These are phyloP conservation scores for Odontarrhena argentea DNA, from an alignment of 345 rosid genomes.

Conservation along the genomic window DNA sequence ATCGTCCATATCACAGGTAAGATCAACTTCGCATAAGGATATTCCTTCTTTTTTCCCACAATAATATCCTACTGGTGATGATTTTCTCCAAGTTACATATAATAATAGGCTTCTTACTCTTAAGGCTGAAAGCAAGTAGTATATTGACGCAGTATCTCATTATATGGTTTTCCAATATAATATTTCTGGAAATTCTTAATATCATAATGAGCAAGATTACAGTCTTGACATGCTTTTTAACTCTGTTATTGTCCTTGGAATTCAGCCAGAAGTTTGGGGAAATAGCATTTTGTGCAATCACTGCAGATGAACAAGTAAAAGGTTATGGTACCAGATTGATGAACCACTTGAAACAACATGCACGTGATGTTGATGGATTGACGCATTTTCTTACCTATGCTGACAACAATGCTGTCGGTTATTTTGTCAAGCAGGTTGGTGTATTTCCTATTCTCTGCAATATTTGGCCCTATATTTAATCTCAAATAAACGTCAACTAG, in stretches of 20 bases:
- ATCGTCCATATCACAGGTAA: constrained; percentile 94
- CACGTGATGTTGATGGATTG: constrained; percentile 94
- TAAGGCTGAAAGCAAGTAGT: constrained; percentile 13
- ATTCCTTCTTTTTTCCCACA: not conserved
- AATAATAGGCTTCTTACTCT: not conserved
- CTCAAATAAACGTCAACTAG: constrained; percentile 9
- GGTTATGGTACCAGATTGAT: constrained; percentile 99
- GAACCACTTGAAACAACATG: constrained; percentile 98
- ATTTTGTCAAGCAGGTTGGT: constrained; percentile 90
- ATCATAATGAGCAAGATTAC: not conserved
- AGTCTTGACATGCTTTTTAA: constrained; percentile 29
- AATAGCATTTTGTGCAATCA: constrained; percentile 99
- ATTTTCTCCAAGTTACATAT: constrained; percentile 1
- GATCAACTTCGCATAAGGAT: not conserved
- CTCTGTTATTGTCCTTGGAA: constrained; percentile 31
- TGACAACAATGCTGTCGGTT: constrained; percentile 98
- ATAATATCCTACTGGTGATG: not conserved
- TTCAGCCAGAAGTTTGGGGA: constrained; percentile 96
- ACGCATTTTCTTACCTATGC: constrained; percentile 98
- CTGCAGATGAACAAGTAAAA: constrained; percentile 99
- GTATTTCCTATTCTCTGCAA: constrained; percentile 17
- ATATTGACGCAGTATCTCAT: constrained; percentile 9
- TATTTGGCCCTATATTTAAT: constrained; percentile 10
- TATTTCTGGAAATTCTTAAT: not conserved
- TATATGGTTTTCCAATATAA: not conserved